Percentiles rank a stretch among this genome's conserved stretches.
Conservation (phyloP, 2,329 filamentous ascomycete genomes). For the Clarireedia paspali region DNA sequence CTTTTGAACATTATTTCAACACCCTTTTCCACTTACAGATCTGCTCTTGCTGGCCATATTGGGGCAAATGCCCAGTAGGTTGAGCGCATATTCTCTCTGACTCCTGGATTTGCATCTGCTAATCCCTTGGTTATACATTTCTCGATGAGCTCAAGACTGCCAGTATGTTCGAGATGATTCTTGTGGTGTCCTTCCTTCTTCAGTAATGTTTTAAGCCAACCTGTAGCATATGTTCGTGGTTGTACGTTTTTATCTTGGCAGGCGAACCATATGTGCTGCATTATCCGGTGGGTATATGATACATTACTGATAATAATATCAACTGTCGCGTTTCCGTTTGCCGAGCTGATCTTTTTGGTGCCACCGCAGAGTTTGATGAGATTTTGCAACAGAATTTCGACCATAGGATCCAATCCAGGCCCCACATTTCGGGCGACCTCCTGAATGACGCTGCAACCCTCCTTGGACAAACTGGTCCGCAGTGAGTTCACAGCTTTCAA, state of each 20-base stretch:
- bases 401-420: slow-evolving; percentile 75
- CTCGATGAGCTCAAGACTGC: slow-evolving; percentile 74
- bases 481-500: slow-evolving; percentile 78
- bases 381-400: slow-evolving; percentile 81
- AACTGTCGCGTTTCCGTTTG: slow-evolving; percentile 75
- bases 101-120: slow-evolving; percentile 81
- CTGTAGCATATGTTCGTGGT: slow-evolving; percentile 67
- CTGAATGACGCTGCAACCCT: slow-evolving; percentile 76
- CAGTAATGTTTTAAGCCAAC: slow-evolving; percentile 79
- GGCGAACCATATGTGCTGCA: slow-evolving; percentile 78
- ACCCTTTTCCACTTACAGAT: slow-evolving; percentile 46
- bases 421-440: slow-evolving; percentile 74
- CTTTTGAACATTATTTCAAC: not conserved
- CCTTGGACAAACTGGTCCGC: slow-evolving; percentile 82
- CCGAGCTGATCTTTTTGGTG: slow-evolving; percentile 87
- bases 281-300: slow-evolving; percentile 70
- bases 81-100: slow-evolving; percentile 76
- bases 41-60: slow-evolving; percentile 71
- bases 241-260: slow-evolving; percentile 92
- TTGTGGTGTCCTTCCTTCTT: slow-evolving; percentile 73
- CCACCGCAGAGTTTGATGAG: slow-evolving; percentile 83
- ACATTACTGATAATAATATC: slow-evolving; percentile 71
- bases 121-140: slow-evolving; percentile 86
- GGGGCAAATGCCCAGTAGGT: slow-evolving; percentile 80
- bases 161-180: slow-evolving; percentile 73